Evolutionary conservation across 345 rosid species (phyloP).

Genomic region (Salix caprea): DNA sequence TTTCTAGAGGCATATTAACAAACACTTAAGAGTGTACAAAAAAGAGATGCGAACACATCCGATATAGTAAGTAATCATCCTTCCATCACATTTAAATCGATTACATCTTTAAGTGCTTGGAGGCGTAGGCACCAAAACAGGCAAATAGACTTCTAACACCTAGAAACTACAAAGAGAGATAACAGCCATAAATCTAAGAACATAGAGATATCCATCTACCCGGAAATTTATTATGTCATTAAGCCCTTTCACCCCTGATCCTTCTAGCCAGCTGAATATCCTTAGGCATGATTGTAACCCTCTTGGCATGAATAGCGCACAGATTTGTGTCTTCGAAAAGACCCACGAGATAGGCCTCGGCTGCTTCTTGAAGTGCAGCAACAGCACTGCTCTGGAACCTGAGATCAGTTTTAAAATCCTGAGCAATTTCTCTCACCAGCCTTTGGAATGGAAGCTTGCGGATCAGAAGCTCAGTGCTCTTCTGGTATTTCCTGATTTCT

Average conservation of each 20-base stretch:
- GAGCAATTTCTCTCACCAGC: conserved; percentile 17
- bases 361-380: conserved; percentile 9
- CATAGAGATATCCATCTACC: no score
- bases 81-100: not conserved
- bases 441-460: conserved; percentile 17
- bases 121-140: not conserved
- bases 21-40: no score
- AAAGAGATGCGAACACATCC: no score
- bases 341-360: conserved; percentile 11
- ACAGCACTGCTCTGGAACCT: conserved; percentile 15
- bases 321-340: conserved; percentile 10
- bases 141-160: not conserved
- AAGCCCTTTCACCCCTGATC: conserved; percentile 16
- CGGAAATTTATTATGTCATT: not conserved
- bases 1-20: no score
- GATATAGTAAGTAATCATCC: not conserved
- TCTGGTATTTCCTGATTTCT: conserved; percentile 16
- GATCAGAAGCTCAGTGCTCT: conserved; percentile 16
- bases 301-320: conserved; percentile 13
- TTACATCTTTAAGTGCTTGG: not conserved
- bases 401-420: conserved; percentile 20
- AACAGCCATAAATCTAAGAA: not conserved
- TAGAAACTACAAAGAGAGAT: not conserved
- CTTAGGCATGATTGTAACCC: conserved; percentile 17
- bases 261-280: conserved; percentile 15